Percentiles rank a stretch among this genome's conserved stretches.
Conservation (phyloP, 176 grass and related monocot species). For the Juncus effusus region DNA sequence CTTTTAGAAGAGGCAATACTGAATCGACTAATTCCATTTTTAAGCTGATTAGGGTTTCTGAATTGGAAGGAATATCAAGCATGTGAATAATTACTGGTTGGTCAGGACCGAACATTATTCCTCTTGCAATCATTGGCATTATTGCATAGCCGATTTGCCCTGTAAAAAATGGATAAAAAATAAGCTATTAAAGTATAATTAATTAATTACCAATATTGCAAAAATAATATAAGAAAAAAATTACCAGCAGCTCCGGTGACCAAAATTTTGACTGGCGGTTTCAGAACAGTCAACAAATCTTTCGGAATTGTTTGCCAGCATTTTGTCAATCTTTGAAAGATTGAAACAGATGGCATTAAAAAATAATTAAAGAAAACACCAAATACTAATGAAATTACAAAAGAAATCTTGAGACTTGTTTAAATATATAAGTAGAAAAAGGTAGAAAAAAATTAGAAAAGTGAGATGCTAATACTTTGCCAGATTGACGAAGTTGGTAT, state of each 20-base stretch:
- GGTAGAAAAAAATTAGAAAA: not conserved
- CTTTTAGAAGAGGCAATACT: conserved; percentile 62
- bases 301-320: conserved; percentile 32
- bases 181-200: too few species aligned
- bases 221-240: not conserved
- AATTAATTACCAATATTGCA: not conserved
- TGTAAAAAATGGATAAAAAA: conserved; percentile 27
- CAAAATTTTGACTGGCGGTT: conserved; percentile 51
- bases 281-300: conserved; percentile 17
- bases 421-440: conserved; percentile 7
- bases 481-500: not conserved
- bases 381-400: not conserved
- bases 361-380: not conserved
- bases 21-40: conserved; percentile 75
- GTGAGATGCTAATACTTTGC: conserved; percentile 9
- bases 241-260: conserved; percentile 76
- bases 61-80: conserved; percentile 39
- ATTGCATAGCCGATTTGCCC: conserved; percentile 79
- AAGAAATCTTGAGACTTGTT: not conserved
- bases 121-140: conserved; percentile 68
- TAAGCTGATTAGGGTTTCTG: conserved; percentile 41
- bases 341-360: conserved; percentile 21
- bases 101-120: conserved; percentile 56
- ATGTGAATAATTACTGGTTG: conserved; percentile 76
- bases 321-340: conserved; percentile 36